phyloP scores from a whole-genome alignment of 2,329 filamentous ascomycete genomes.

The Xylariaceae sp. region DNA sequence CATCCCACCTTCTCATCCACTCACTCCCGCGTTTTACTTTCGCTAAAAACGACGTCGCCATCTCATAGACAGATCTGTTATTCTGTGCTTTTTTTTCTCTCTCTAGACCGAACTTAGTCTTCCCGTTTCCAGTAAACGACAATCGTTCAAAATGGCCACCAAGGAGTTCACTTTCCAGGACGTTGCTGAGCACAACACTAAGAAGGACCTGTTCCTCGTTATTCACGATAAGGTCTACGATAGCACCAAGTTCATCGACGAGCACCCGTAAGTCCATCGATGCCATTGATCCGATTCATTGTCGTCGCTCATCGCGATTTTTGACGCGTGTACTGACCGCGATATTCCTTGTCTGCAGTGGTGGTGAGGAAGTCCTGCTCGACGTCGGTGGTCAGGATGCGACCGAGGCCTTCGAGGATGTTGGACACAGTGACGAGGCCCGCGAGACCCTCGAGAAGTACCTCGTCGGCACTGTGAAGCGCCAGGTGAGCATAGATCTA shows the following conservation, averaged over 20 bases:
- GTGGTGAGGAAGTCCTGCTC: conserved; percentile 96
- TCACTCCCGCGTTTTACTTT: background rate
- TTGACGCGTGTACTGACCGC: conserved; percentile 24
- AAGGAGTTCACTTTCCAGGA: conserved; percentile 69
- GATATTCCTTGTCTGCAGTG: conserved; percentile 48
- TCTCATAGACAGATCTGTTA: background rate
- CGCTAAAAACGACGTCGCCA: background rate
- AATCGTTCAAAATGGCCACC: conserved; percentile 35
- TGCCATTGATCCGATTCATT: conserved; percentile 1
- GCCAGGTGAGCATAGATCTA: conserved; percentile 53
- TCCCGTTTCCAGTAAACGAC: too few species aligned
- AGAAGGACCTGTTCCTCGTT: conserved; percentile 89
- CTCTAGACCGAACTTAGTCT: conserved; percentile 1
- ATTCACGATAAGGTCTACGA: conserved; percentile 98
- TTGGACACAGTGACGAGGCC: conserved; percentile 97
- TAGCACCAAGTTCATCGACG: conserved; percentile 80
- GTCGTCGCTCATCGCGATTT: background rate
- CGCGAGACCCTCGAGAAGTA: conserved; percentile 83
- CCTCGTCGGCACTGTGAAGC: conserved; percentile 71
- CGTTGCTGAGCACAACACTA: conserved; percentile 78
- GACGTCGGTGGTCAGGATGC: conserved; percentile 94
- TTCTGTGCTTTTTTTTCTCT: background rate
- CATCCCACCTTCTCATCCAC: background rate
- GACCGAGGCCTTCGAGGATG: conserved; percentile 97
- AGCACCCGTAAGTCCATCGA: conserved; percentile 70